phyloP scores from a whole-genome alignment of 1,284 basidiomycete genomes.

The Trametes hirsuta region DNA sequence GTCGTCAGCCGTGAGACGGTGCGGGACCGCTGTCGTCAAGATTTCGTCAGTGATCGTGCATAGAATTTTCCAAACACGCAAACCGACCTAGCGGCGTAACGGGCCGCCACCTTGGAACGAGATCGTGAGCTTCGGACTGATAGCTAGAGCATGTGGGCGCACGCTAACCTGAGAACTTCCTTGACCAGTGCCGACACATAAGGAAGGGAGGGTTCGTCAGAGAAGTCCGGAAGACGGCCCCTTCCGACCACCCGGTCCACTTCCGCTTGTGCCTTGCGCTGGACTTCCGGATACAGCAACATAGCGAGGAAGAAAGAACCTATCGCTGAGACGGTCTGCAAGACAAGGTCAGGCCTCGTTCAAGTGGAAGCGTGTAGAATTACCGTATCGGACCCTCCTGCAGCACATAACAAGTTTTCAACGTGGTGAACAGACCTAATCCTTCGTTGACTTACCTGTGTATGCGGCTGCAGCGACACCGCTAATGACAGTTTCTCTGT shows the following conservation, averaged over 20 bases:
- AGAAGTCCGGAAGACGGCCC: slow-evolving; percentile 44
- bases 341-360: slow-evolving; percentile 4
- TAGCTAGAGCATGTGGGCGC: background rate
- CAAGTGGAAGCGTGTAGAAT: background rate
- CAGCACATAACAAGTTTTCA: background rate
- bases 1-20: slow-evolving; percentile 37
- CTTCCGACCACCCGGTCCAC: slow-evolving; percentile 42
- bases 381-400: slow-evolving; percentile 31
- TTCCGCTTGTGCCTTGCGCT: slow-evolving; percentile 43
- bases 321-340: slow-evolving; percentile 30
- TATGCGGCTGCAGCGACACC: slow-evolving; percentile 30
- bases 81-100: slow-evolving; percentile 29
- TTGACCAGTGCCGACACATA: slow-evolving; percentile 47
- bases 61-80: background rate
- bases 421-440: too few relatives aligned
- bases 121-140: background rate
- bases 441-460: slow-evolving; percentile 19
- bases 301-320: slow-evolving; percentile 42
- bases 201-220: slow-evolving; percentile 41
- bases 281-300: slow-evolving; percentile 42
- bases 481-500: slow-evolving; percentile 24
- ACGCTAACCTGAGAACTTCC: slow-evolving; percentile 43
- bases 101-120: slow-evolving; percentile 26
- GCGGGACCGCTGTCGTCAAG: slow-evolving; percentile 33
- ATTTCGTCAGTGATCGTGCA: background rate